Base-by-base conservation (phyloP, 2,329 filamentous ascomycete genomes). In the Cadophora sp. region DNA sequence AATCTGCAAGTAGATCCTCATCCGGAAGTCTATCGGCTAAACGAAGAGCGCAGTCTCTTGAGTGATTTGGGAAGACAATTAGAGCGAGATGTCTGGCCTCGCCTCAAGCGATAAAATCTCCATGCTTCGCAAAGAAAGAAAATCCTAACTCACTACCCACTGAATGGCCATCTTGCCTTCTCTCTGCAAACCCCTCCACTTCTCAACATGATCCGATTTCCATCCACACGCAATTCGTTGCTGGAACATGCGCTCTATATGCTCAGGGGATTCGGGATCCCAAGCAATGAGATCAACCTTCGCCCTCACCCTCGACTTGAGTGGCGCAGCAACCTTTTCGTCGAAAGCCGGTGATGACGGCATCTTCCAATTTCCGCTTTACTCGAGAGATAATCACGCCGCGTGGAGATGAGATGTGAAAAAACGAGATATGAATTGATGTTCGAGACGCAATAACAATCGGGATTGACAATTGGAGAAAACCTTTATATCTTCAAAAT, bases 181-280 rank as follows among this genome's bases (percentile, higher is more conserved):
- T n/a, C 51, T 55, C 47, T 62, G 60, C 48, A 62, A 41, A 8
- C 41, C 51, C 16, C 33, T 33, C 60, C 60, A 62, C 4, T 41
- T 47, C 41, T 41, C 41, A 14, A 62, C 60, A 55, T 30, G 33
- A n/a, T 43, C 60, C 8, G 20, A 27, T 22, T 65, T 65, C 62
- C 62, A 65, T 18, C 62, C 62, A 43, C 62, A 65, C 13, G 62
- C 62, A 41, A 59, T 50, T 16, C 62, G 55, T 27, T 65, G 62
- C n/a, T 47, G 55, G 14, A 59, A 39, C 55, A 65, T 51, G 4
- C 55, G 41, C 33, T 59, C 39, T 27, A 65, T 24, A 59, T 65
- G 62, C 27, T 50, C 62, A 13, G 55, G 27, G 9, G 62, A 65
- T 4, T 65, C 62, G 4, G 62, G 55, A 51, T 65, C 55, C 62